phyloP scores from a whole-genome alignment of 257 asterid genomes.

The Primulina huaijiensis region DNA sequence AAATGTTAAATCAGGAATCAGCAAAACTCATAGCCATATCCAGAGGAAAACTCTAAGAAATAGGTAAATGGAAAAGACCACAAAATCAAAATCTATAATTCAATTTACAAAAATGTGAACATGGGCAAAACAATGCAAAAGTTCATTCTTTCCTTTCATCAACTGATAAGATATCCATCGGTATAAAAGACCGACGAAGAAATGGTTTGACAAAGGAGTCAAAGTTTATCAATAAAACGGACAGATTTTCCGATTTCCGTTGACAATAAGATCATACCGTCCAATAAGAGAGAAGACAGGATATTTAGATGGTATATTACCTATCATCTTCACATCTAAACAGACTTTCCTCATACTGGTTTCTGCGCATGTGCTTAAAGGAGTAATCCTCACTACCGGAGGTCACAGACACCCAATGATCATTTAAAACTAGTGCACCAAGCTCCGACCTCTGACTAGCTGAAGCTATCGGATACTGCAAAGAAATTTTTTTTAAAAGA shows the following conservation, averaged over 20 bases:
- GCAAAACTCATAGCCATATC: slow-evolving; percentile 10
- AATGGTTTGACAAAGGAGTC: neutral
- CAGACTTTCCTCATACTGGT: slow-evolving; percentile 55
- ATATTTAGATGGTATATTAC: slow-evolving; percentile 22
- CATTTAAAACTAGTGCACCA: slow-evolving; percentile 85
- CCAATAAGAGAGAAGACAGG: neutral
- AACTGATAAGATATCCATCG: slow-evolving; percentile 1
- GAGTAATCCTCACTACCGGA: slow-evolving; percentile 51
- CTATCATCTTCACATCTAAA: slow-evolving; percentile 63
- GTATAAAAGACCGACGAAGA: neutral
- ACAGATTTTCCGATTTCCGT: neutral
- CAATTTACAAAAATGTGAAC: slow-evolving; percentile 11
- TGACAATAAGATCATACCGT: neutral
- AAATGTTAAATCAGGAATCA: neutral
- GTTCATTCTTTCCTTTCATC: slow-evolving; percentile 1
- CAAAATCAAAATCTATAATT: slow-evolving; percentile 20
- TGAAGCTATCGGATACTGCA: slow-evolving; percentile 86
- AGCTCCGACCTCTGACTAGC: slow-evolving; percentile 96
- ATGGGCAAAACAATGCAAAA: neutral
- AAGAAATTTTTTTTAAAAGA: slow-evolving; percentile 9
- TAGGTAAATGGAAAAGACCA: neutral
- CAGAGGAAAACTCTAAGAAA: slow-evolving; percentile 15
- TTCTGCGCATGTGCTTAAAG: slow-evolving; percentile 57
- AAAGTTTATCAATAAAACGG: neutral
- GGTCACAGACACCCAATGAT: slow-evolving; percentile 97